Evolutionary conservation across 108 stramenopile genomes (phyloP), one percentile per base, ranked within the genome.

Genomic region (Cyclostephanos tholiformis): DNA sequence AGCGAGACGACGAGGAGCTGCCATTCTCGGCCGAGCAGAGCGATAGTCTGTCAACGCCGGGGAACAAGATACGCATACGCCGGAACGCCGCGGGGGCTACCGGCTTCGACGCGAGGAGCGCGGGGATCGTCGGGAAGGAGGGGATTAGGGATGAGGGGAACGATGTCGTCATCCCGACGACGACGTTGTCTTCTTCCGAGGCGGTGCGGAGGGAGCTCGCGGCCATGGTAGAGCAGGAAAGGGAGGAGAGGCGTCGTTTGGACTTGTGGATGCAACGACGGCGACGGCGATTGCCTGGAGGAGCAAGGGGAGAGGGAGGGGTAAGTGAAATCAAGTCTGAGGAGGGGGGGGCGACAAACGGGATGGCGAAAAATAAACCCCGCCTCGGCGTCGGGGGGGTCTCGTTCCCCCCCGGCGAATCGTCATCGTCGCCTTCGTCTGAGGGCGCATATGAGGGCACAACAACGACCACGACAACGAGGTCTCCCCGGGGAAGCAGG

Each of bases 11-110:
- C 50, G 82, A 83, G 67, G 82, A 83, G 55, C 74, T 83, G 14
- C 82, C 82, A 11, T 83, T 83, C 65, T 74, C 72, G n/a, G 76
- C 76, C 8, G 82, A 83, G 44, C 82, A 83, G 46, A 79, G 73
- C 50, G 82, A 83, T 44, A 57, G 77, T 2, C 56, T 83, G 48
- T 75, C 68, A 17, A 83, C 66, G 46, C 71, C 65, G 11, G 73
- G 77, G 19, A 83, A 83, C 51, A 83, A 83, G 74, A 79, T 83
- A 65, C 73, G 64, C 23, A 79, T 83, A 30, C 77, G 82, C 7
- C 30, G 82, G 36, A 83, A 79, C 63, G 55, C 35, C 26, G 82
- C 78, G 19, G 53, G n/a, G n/a, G n/a, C n/a, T n/a, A n/a, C 23
- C 25, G 51, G 29, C 30, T 62, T 56, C 8, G 61, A 46, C 14